phyloP scores from a whole-genome alignment of 768 basidiomycete species.

The Exsudoporus frostii region DNA sequence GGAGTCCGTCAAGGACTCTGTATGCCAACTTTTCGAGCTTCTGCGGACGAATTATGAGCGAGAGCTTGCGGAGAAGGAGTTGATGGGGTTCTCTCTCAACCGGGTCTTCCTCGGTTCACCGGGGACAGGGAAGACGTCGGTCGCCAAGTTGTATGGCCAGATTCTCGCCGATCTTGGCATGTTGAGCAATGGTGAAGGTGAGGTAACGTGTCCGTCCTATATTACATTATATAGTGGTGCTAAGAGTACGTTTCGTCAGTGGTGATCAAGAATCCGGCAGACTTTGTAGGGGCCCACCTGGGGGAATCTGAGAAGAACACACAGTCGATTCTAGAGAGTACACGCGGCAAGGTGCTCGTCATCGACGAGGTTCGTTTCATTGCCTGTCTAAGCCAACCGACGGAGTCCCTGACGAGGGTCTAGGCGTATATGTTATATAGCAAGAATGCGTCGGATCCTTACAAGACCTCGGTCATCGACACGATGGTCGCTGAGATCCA shows the following conservation, averaged over 20 bases:
- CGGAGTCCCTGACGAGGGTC: background rate
- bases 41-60: conserved; percentile 57
- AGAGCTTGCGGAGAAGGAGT: conserved; percentile 54
- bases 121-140: conserved; percentile 72
- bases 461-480: conserved; percentile 69
- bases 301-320: conserved; percentile 65
- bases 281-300: conserved; percentile 57
- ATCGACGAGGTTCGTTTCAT: conserved; percentile 57
- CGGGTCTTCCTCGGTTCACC: conserved; percentile 67
- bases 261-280: conserved; percentile 64
- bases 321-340: conserved; percentile 57
- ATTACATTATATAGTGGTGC: background rate
- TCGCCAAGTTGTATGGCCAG: conserved; percentile 64
- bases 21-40: conserved; percentile 46
- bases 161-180: conserved; percentile 60
- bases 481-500: conserved; percentile 76
- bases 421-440: conserved; percentile 71
- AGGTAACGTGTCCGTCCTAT: background rate
- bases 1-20: conserved; percentile 52
- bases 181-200: conserved; percentile 74
- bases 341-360: conserved; percentile 63
- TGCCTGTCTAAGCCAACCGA: background rate
- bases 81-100: conserved; percentile 55
- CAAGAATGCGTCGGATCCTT: conserved; percentile 42
- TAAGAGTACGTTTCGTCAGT: conserved; percentile 36